Percentiles rank a stretch among this genome's conserved stretches.
Conservation (phyloP, 257 asterid genomes). For the Penstemon davidsonii region DNA sequence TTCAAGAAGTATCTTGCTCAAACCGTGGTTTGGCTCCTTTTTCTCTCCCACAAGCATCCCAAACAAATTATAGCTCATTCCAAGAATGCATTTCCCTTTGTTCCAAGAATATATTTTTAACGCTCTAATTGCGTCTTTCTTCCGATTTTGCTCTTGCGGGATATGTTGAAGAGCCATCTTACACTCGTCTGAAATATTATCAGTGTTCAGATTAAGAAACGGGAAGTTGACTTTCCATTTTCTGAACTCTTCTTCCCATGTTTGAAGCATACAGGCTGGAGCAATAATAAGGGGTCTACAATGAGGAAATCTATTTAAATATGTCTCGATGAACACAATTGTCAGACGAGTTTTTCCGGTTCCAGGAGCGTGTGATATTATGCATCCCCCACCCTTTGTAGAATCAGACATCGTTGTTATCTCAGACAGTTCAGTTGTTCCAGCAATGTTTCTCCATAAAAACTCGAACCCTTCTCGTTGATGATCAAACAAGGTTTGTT, state of each 20-base stretch:
- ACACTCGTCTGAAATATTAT: conserved; percentile 27
- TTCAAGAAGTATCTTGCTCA: conserved; percentile 24
- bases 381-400: conserved; percentile 33
- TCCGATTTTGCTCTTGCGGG: background rate
- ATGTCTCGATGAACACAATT: conserved; percentile 31
- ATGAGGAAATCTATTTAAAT: conserved; percentile 32
- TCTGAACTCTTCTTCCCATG: conserved; percentile 41
- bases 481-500: conserved; percentile 28
- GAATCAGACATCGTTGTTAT: conserved; percentile 17
- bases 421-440: conserved; percentile 27
- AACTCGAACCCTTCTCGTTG: conserved; percentile 44
- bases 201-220: conserved; percentile 33
- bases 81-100: conserved; percentile 26
- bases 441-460: conserved; percentile 35
- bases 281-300: conserved; percentile 37
- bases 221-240: conserved; percentile 36
- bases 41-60: conserved; percentile 28
- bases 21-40: background rate
- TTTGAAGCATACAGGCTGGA: conserved; percentile 40
- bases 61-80: conserved; percentile 36
- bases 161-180: conserved; percentile 8
- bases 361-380: conserved; percentile 41
- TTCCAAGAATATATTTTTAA: conserved; percentile 29
- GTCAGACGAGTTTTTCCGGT: conserved; percentile 38
- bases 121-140: conserved; percentile 12